These are phyloP conservation scores for Begonia fuchsioides DNA, from an alignment of 306 rosid species.

Conservation along the genomic window DNA sequence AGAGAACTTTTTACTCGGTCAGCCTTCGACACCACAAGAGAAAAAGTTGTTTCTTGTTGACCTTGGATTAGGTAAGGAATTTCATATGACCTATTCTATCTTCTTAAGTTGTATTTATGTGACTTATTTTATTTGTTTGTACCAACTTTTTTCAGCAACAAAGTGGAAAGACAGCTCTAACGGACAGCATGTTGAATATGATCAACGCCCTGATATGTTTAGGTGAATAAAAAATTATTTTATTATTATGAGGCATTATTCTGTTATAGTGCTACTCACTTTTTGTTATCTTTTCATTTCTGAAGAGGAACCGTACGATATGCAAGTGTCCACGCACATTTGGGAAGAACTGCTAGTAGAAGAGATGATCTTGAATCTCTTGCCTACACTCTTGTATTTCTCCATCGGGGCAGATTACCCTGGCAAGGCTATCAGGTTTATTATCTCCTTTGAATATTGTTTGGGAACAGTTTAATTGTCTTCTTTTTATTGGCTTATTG, in stretches of 20 bases:
- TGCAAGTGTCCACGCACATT: conserved; percentile 95
- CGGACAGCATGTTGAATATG: conserved; percentile 83
- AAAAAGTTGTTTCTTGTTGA: conserved; percentile 90
- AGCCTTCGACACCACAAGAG: conserved; percentile 77
- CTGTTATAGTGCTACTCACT: background rate
- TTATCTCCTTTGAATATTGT: conserved; percentile 3
- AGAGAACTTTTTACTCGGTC: conserved; percentile 94
- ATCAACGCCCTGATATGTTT: conserved; percentile 95
- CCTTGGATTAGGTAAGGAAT: conserved; percentile 71
- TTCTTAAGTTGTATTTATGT: conserved; percentile 1
- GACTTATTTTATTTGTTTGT: conserved; percentile 4
- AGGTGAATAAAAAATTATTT: conserved; percentile 26
- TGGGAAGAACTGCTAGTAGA: conserved; percentile 95
- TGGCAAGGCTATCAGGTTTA: conserved; percentile 93
- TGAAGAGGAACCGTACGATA: conserved; percentile 88
- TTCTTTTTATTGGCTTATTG: background rate
- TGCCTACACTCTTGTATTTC: conserved; percentile 85
- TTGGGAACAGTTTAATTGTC: conserved; percentile 6
- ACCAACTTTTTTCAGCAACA: conserved; percentile 41
- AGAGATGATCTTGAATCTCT: conserved; percentile 95
- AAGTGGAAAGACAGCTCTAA: conserved; percentile 76
- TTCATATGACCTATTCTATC: no score
- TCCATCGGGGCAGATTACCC: conserved; percentile 76
- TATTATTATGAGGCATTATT: background rate
- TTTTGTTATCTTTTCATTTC: conserved; percentile 3